Evolutionary conservation across 169 alveolate genomes (phyloP).

Genomic region (Plasmodium billcollinsi): DNA sequence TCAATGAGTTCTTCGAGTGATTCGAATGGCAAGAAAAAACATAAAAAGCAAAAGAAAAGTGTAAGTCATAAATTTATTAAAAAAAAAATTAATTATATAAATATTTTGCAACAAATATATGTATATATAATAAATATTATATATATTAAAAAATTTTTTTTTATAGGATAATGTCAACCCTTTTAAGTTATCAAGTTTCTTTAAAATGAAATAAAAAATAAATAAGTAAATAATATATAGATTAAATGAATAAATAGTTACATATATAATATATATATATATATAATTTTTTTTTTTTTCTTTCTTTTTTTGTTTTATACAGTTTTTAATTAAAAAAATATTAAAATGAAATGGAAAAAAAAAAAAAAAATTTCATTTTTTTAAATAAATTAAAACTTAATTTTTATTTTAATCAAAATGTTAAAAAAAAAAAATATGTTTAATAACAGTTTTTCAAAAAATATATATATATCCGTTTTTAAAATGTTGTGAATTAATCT

Average conservation of each 20-base stretch:
- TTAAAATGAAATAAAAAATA: slow-evolving; percentile 61
- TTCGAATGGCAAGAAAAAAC: slow-evolving; percentile 17
- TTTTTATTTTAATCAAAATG: slow-evolving; percentile 21
- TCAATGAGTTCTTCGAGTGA: slow-evolving; percentile 12
- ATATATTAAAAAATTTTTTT: slow-evolving; percentile 3
- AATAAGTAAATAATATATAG: neutral
- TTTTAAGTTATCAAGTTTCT: slow-evolving; percentile 61
- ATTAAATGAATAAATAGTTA: too few species aligned
- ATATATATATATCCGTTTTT: neutral
- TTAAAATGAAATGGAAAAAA: neutral
- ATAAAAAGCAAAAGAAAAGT: slow-evolving; percentile 40
- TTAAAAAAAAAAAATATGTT: neutral
- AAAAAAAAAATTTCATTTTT: neutral
- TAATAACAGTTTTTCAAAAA: slow-evolving; percentile 1
- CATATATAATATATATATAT: neutral
- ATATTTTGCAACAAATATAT: neutral
- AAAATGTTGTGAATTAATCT: slow-evolving; percentile 10
- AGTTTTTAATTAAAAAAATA: slow-evolving; percentile 42
- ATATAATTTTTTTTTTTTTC: neutral
- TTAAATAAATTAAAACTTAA: slow-evolving; percentile 6
- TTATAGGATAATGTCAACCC: slow-evolving; percentile 67
- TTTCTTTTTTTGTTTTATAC: slow-evolving; percentile 1
- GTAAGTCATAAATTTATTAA: slow-evolving; percentile 21
- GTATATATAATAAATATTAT: slow-evolving; percentile 1
- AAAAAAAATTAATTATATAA: too few species aligned